Evolutionary conservation across 441 rosid genomes (phyloP).

Genomic region (Omphalea diandra): DNA sequence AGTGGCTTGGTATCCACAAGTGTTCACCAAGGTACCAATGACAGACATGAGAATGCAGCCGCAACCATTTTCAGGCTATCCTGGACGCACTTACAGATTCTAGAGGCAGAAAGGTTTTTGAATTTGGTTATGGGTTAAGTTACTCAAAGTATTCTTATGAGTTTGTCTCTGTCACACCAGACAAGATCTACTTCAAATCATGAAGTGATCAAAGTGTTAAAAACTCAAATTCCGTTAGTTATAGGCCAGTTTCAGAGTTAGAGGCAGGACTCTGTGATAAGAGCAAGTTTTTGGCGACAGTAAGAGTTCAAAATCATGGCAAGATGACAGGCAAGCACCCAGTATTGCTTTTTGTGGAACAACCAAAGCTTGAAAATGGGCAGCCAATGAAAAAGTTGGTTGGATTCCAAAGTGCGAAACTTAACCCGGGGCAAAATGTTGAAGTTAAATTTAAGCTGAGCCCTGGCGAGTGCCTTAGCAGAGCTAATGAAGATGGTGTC

Average conservation of each 20-base stretch:
- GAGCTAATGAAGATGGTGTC: conserved; percentile 54
- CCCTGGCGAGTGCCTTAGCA: conserved; percentile 60
- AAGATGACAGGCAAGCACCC: conserved; percentile 75
- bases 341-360: conserved; percentile 53
- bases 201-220: neutral
- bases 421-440: conserved; percentile 44
- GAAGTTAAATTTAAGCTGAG: conserved; percentile 50
- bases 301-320: conserved; percentile 61
- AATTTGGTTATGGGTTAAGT: conserved; percentile 75
- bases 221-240: conserved; percentile 26
- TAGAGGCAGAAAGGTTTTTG: conserved; percentile 58
- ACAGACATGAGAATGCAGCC: no score
- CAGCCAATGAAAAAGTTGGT: conserved; percentile 54
- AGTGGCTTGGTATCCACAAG: conserved; percentile 80
- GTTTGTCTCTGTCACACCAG: conserved; percentile 31
- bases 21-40: conserved; percentile 61
- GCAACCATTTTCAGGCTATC: conserved; percentile 49
- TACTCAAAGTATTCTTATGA: conserved; percentile 59
- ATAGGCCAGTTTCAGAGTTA: conserved; percentile 46
- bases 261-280: conserved; percentile 40
- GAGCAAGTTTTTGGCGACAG: conserved; percentile 38
- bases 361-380: conserved; percentile 46
- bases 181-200: conserved; percentile 35
- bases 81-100: conserved; percentile 82
- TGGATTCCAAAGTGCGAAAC: conserved; percentile 55